Evolutionary conservation across 768 basidiomycete genomes (phyloP).

Genomic region (Rhodocollybia butyracea): DNA sequence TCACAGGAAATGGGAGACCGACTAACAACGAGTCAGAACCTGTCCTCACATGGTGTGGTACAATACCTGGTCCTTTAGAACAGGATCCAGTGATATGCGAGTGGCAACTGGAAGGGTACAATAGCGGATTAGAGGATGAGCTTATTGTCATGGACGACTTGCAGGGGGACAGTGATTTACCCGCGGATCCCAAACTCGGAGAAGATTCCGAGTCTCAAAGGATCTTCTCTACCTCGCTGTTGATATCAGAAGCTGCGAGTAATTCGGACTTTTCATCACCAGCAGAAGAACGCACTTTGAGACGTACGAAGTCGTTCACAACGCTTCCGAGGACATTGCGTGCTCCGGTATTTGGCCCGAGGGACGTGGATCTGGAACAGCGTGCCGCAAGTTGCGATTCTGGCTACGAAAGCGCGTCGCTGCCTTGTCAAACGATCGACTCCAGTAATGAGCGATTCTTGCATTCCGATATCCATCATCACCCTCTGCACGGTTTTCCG

Average conservation of each 20-base stretch:
- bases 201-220: background rate
- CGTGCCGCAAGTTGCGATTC: background rate
- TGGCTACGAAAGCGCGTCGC: background rate
- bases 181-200: background rate
- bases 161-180: background rate
- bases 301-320: background rate
- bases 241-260: slow-evolving; percentile 3
- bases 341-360: background rate
- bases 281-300: background rate
- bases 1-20: slow-evolving; percentile 36
- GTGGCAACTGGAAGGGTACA: slow-evolving; percentile 51
- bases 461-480: too few species aligned
- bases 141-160: background rate
- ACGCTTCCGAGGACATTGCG: background rate
- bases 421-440: background rate
- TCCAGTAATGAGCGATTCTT: background rate
- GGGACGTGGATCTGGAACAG: background rate
- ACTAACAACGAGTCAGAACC: background rate
- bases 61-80: slow-evolving; percentile 56
- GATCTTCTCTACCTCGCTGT: background rate
- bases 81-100: slow-evolving; percentile 62
- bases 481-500: background rate
- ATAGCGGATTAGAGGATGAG: slow-evolving; percentile 3
- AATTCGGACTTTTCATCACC: background rate
- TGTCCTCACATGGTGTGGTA: slow-evolving; percentile 40